These are phyloP conservation scores for Amanita exitialis DNA, from an alignment of 768 basidiomycete species.

Conservation along the genomic window DNA sequence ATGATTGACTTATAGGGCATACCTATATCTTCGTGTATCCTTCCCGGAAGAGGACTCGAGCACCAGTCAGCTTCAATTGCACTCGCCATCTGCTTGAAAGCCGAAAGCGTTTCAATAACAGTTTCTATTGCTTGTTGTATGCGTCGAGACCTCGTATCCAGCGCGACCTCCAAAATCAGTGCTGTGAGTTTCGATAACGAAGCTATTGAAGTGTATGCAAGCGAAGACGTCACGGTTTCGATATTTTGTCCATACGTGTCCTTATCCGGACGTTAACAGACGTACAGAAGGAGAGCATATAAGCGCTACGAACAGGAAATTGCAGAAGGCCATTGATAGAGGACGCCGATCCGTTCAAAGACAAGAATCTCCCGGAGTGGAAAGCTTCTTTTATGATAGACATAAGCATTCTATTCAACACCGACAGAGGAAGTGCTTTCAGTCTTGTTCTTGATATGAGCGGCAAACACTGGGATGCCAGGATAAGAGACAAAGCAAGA, in stretches of 20 bases:
- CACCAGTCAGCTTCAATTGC: slow-evolving; percentile 41
- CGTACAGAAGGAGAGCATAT: not conserved
- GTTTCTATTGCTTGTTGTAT: slow-evolving; percentile 20
- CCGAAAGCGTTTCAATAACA: slow-evolving; percentile 20
- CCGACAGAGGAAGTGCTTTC: slow-evolving; percentile 48
- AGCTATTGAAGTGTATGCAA: slow-evolving; percentile 13
- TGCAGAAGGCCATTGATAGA: slow-evolving; percentile 18
- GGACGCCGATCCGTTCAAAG: slow-evolving; percentile 9
- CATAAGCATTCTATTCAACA: slow-evolving; percentile 23
- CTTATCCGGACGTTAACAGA: slow-evolving; percentile 4
- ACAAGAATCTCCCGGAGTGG: slow-evolving; percentile 44
- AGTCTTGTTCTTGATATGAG: slow-evolving; percentile 45
- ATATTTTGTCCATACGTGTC: slow-evolving; percentile 16
- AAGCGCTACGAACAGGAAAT: slow-evolving; percentile 18
- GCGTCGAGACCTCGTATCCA: slow-evolving; percentile 21
- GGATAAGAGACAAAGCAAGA: slow-evolving; percentile 39
- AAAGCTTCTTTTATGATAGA: slow-evolving; percentile 48
- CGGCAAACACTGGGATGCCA: slow-evolving; percentile 52
- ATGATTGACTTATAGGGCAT: slow-evolving; percentile 5
- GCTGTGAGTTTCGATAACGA: slow-evolving; percentile 26
- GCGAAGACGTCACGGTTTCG: slow-evolving; percentile 17
- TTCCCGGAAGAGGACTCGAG: slow-evolving; percentile 25
- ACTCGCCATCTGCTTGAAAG: slow-evolving; percentile 25
- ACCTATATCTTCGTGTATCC: slow-evolving; percentile 24
- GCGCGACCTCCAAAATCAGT: slow-evolving; percentile 21